Evolutionary conservation across 73 alveolate genomes (phyloP).

Genomic region (Strombidium stylifer): DNA sequence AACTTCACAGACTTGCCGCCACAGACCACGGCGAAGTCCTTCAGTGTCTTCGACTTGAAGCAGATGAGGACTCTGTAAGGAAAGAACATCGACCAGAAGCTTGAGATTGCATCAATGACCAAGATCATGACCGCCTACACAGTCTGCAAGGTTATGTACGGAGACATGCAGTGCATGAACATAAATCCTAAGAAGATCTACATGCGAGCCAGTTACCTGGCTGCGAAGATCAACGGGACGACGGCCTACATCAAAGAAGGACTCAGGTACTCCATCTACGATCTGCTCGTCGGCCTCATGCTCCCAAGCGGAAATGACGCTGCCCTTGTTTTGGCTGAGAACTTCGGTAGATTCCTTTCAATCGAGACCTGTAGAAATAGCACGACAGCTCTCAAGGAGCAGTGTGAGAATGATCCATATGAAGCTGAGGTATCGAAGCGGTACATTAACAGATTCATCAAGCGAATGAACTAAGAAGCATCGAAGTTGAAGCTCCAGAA

Average conservation of each 20-base stretch:
- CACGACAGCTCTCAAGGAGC: no score
- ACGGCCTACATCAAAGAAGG: constrained; percentile 73
- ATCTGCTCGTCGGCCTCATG: constrained; percentile 72
- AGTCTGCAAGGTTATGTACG: constrained; percentile 18
- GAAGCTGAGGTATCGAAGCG: no score
- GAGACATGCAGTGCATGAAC: constrained; percentile 20
- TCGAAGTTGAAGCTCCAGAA: constrained; percentile 5
- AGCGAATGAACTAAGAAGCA: constrained; percentile 62
- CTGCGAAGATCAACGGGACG: constrained; percentile 66
- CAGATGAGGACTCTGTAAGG: no score
- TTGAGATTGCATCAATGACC: constrained; percentile 60
- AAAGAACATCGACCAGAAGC: no score
- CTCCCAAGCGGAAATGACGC: constrained; percentile 87
- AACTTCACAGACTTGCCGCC: no score
- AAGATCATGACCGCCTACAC: constrained; percentile 58
- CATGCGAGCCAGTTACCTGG: constrained; percentile 40
- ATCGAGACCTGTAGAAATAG: no score
- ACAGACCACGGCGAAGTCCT: no score
- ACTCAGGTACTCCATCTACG: constrained; percentile 52
- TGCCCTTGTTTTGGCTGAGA: constrained; percentile 66
- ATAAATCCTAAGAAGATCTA: constrained; percentile 20
- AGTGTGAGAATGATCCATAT: no score
- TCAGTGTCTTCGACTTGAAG: no score
- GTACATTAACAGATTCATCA: no score
- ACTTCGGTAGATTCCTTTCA: constrained; percentile 60